These are phyloP conservation scores for Acer negundo DNA, from an alignment of 345 rosid species.

Conservation along the genomic window DNA sequence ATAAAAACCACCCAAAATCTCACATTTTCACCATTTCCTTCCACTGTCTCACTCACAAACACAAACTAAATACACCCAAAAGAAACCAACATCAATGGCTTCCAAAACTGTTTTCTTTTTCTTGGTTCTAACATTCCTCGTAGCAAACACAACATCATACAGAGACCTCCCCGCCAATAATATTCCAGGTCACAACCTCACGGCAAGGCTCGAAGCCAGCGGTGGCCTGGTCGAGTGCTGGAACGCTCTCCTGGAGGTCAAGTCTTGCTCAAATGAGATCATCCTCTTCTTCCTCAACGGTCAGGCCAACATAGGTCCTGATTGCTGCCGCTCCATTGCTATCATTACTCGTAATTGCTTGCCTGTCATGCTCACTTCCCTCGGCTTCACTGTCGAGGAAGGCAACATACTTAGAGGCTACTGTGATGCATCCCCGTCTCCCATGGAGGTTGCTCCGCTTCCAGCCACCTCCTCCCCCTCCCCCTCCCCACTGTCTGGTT, in stretches of 20 bases:
- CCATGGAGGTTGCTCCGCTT: constrained; percentile 24
- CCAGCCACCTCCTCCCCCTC: constrained; percentile 25
- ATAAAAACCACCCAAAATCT: neutral
- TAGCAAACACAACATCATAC: constrained; percentile 17
- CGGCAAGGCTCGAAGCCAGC: constrained; percentile 38
- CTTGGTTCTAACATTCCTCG: constrained; percentile 27
- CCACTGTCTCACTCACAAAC: neutral
- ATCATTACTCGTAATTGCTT: constrained; percentile 61
- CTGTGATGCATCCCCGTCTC: constrained; percentile 43
- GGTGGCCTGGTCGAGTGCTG: constrained; percentile 66
- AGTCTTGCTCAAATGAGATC: constrained; percentile 78
- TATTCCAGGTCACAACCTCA: constrained; percentile 26
- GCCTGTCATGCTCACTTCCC: constrained; percentile 80
- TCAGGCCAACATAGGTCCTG: constrained; percentile 48
- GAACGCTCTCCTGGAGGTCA: constrained; percentile 66
- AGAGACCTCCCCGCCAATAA: constrained; percentile 14
- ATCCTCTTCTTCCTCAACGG: constrained; percentile 60
- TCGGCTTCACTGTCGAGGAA: constrained; percentile 62
- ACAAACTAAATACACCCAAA: too few species aligned
- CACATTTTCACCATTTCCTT: neutral
- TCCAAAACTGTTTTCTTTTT: constrained; percentile 7
- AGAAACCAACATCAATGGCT: constrained; percentile 16
- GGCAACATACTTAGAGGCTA: constrained; percentile 58
- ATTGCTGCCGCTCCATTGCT: constrained; percentile 62
- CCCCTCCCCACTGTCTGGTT: too few species aligned